These are phyloP conservation scores for Phyllosticta ampelicida DNA, from an alignment of 2,329 filamentous ascomycete genomes.

Conservation along the genomic window DNA sequence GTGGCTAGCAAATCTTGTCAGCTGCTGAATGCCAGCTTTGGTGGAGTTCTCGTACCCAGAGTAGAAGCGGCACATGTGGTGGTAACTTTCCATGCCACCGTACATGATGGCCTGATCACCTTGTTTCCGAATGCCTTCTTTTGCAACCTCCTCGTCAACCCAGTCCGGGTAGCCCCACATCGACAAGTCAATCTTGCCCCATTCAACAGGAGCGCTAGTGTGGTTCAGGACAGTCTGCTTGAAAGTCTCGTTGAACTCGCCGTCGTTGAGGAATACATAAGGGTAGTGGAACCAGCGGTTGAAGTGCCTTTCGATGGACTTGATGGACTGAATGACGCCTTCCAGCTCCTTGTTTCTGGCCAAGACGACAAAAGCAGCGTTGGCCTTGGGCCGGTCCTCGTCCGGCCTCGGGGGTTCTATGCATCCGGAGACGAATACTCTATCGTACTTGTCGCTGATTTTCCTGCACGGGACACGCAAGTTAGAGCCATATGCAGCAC, in stretches of 20 bases:
- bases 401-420: constrained; percentile 70
- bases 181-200: constrained; percentile 78
- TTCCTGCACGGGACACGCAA: constrained; percentile 46
- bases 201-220: constrained; percentile 79
- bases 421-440: constrained; percentile 89
- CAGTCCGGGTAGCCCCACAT: constrained; percentile 98
- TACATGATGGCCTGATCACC: constrained; percentile 98
- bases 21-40: not conserved
- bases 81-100: constrained; percentile 95
- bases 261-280: constrained; percentile 96
- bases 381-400: constrained; percentile 68
- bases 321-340: constrained; percentile 90
- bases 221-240: constrained; percentile 80
- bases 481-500: not conserved
- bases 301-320: constrained; percentile 97
- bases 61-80: constrained; percentile 99
- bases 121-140: constrained; percentile 93
- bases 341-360: constrained; percentile 94
- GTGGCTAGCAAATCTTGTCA: constrained; percentile 44
- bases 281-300: constrained; percentile 98
- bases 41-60: constrained; percentile 55
- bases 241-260: constrained; percentile 91
- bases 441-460: constrained; percentile 96
- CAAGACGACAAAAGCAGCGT: constrained; percentile 90
- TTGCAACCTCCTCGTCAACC: constrained; percentile 86